Evolutionary conservation across 2,329 filamentous ascomycete genomes (phyloP).

Genomic region (Neofusicoccum parvum): DNA sequence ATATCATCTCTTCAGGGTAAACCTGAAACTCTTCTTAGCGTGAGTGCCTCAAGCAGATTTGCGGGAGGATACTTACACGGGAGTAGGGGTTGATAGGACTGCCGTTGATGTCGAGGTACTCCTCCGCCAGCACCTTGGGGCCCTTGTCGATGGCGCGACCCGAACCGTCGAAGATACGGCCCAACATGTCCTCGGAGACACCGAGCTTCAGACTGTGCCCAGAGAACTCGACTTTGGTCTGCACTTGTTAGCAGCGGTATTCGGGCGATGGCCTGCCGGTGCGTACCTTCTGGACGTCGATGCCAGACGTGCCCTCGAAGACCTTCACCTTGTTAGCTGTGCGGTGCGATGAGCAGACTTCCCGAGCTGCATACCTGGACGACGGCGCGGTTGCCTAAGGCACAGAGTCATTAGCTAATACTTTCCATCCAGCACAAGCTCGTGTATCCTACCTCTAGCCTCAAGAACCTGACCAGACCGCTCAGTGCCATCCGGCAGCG

Average conservation of each 20-base stretch:
- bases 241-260: slow-evolving; percentile 28
- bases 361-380: slow-evolving; percentile 71
- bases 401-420: not conserved
- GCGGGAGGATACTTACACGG: slow-evolving; percentile 64
- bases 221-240: slow-evolving; percentile 97
- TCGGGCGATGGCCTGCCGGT: slow-evolving; percentile 23
- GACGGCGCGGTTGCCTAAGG: slow-evolving; percentile 81
- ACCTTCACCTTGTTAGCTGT: slow-evolving; percentile 60
- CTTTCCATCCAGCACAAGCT: slow-evolving; percentile 25
- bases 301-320: slow-evolving; percentile 94
- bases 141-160: slow-evolving; percentile 98
- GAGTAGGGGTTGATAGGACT: slow-evolving; percentile 98
- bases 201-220: slow-evolving; percentile 97
- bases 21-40: slow-evolving; percentile 58
- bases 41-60: not conserved
- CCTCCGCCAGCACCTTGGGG: slow-evolving; percentile 95
- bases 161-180: slow-evolving; percentile 97
- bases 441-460: slow-evolving; percentile 73
- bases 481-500: slow-evolving; percentile 91
- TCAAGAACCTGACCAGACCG: slow-evolving; percentile 95
- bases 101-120: slow-evolving; percentile 98
- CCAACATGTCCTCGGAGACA: slow-evolving; percentile 99
- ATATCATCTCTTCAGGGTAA: slow-evolving; percentile 99
- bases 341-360: not conserved
- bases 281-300: slow-evolving; percentile 91